Evolutionary conservation across 2,329 filamentous ascomycete genomes (phyloP).

Genomic region (Stemphylium beticola): DNA sequence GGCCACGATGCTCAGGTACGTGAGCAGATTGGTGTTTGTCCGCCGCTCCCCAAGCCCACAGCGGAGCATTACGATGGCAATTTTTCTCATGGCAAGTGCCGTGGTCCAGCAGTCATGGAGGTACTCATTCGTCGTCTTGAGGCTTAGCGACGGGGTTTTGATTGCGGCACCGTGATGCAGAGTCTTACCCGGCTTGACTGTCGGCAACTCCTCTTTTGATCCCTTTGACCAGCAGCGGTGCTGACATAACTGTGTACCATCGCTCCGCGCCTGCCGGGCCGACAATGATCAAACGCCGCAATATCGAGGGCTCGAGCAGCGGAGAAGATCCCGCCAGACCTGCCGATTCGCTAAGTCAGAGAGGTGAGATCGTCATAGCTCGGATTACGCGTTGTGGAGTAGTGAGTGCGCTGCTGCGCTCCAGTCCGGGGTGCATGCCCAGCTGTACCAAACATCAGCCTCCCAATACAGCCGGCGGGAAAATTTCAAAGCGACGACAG

Average conservation of each 20-base stretch:
- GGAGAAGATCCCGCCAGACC: constrained; percentile 16
- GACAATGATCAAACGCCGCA: constrained; percentile 15
- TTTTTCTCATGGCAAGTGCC: constrained; percentile 10
- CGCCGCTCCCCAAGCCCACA: neutral
- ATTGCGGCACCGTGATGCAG: neutral
- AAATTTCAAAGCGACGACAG: neutral
- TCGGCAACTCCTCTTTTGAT: neutral
- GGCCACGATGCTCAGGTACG: constrained; percentile 20
- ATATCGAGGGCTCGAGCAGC: constrained; percentile 3
- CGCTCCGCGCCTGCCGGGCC: constrained; percentile 11
- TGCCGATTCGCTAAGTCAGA: constrained; percentile 23
- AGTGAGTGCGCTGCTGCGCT: constrained; percentile 21
- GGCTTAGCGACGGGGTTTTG: neutral
- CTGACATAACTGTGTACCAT: neutral
- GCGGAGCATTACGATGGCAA: constrained; percentile 15
- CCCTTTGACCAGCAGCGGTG: neutral
- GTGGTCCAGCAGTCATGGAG: constrained; percentile 5
- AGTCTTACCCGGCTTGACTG: neutral
- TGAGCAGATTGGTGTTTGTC: constrained; percentile 25
- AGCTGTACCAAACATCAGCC: constrained; percentile 11
- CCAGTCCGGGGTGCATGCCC: constrained; percentile 36
- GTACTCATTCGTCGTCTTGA: neutral
- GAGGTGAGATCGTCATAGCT: constrained; percentile 22
- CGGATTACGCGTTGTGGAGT: constrained; percentile 26
- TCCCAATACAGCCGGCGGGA: constrained; percentile 8